phyloP scores from a whole-genome alignment of 1,284 basidiomycete species.

The Puccinia novopanici region DNA sequence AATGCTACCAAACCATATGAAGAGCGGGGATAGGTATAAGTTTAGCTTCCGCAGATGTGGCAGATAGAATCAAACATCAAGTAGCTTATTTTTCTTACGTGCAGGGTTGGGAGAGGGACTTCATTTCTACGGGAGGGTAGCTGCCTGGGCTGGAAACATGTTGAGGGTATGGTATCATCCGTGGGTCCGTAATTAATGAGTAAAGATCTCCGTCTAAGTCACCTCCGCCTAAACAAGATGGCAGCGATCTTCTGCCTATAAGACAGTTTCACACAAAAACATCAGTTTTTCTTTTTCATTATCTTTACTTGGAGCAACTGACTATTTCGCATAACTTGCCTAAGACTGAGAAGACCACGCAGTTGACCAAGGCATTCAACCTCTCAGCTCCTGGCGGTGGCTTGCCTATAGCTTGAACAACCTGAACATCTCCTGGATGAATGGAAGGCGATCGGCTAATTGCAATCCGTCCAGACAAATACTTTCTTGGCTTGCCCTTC shows the following conservation, averaged over 20 bases:
- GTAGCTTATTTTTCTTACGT: conserved; percentile 56
- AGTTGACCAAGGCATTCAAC: conserved; percentile 67
- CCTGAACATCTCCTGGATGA: conserved; percentile 73
- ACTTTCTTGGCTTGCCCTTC: conserved; percentile 63
- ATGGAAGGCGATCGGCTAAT: conserved; percentile 70
- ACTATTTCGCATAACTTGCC: conserved; percentile 61
- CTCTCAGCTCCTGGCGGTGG: conserved; percentile 59
- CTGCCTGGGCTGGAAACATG: conserved; percentile 62
- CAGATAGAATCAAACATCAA: neutral
- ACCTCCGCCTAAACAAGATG: conserved; percentile 71
- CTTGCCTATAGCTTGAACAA: conserved; percentile 70
- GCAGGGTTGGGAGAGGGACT: conserved; percentile 64
- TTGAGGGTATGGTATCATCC: conserved; percentile 63
- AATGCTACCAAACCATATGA: conserved; percentile 59
- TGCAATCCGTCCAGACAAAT: conserved; percentile 65
- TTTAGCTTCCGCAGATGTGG: neutral
- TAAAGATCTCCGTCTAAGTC: conserved; percentile 70
- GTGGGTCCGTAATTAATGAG: conserved; percentile 63
- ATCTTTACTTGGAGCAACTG: neutral
- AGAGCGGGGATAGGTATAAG: neutral
- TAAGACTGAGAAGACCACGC: conserved; percentile 70
- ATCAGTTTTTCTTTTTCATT: neutral
- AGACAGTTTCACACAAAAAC: neutral
- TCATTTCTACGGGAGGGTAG: conserved; percentile 65
- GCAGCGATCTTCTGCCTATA: conserved; percentile 67